Percentiles rank a stretch among this genome's conserved stretches.
phyloP scores from a whole-genome alignment of 1,284 basidiomycete species.

The Cutaneotrichosporon mucoides region DNA sequence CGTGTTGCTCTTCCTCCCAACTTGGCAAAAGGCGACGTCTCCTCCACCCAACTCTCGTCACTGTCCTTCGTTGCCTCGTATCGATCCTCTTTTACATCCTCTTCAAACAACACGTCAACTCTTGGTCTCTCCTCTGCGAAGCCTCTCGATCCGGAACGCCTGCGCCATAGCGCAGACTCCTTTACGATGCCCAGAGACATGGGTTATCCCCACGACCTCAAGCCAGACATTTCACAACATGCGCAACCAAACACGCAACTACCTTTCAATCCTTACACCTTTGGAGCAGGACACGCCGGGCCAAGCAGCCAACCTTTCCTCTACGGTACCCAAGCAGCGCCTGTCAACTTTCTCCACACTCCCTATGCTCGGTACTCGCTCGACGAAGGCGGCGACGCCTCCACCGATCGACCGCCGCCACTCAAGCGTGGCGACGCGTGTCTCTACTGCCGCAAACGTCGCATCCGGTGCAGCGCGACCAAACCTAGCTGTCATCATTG shows the following conservation, averaged over 20 bases:
- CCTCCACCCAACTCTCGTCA: no score
- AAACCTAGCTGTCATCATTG: constrained; percentile 43
- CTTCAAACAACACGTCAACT: no score
- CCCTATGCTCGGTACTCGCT: not conserved
- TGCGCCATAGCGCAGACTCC: no score
- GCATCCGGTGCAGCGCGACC: constrained; percentile 39
- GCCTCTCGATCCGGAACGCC: no score
- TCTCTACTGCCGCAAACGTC: constrained; percentile 42
- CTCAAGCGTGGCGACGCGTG: constrained; percentile 44
- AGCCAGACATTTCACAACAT: not conserved
- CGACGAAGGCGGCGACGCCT: not conserved
- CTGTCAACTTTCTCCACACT: not conserved
- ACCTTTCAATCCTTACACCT: not conserved
- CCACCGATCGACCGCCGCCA: constrained; percentile 11
- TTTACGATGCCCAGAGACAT: not conserved
- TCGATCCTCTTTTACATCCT: no score
- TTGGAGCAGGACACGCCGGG: not conserved
- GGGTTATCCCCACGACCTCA: not conserved
- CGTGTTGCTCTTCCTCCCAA: no score
- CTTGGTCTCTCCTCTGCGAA: no score
- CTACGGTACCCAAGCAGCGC: no score
- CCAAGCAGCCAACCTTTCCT: no score
- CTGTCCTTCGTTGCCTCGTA: no score
- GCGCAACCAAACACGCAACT: no score
- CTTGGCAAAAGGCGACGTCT: no score